A percentile compares a stretch with the other conserved stretches of the same genome.
phyloP scores from a whole-genome alignment of 73 alveolate genomes.

The Uronychia setigera region DNA sequence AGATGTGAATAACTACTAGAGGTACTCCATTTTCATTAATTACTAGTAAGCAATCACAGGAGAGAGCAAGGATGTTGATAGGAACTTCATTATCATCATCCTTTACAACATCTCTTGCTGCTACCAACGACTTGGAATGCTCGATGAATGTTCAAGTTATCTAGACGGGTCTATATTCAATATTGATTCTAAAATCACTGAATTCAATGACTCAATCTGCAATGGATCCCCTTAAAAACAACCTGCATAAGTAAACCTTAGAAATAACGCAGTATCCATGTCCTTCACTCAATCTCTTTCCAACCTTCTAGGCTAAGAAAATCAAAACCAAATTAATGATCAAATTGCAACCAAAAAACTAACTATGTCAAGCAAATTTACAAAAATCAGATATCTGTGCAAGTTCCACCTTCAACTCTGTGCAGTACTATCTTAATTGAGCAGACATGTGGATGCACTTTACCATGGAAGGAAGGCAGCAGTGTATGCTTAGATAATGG shows the following conservation, averaged over 20 bases:
- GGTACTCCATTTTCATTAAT: slow-evolving; percentile 1
- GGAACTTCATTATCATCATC: slow-evolving; percentile 57
- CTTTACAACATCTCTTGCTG: slow-evolving; percentile 69
- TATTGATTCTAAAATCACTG: slow-evolving; percentile 43
- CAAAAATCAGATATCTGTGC: slow-evolving; percentile 82
- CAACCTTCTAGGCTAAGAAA: slow-evolving; percentile 19
- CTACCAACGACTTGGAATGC: slow-evolving; percentile 61
- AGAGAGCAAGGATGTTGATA: slow-evolving; percentile 65
- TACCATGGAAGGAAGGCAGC: slow-evolving; percentile 88
- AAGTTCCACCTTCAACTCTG: slow-evolving; percentile 91
- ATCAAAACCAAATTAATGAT: slow-evolving; percentile 1
- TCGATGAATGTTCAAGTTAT: slow-evolving; percentile 64
- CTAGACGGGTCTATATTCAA: slow-evolving; percentile 61
- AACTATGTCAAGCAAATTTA: slow-evolving; percentile 49
- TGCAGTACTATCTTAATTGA: slow-evolving; percentile 87
- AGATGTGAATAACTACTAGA: slow-evolving; percentile 26
- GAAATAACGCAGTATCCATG: slow-evolving; percentile 18
- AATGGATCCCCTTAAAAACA: neutral
- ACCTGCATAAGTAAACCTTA: slow-evolving; percentile 15
- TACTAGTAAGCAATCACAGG: slow-evolving; percentile 29
- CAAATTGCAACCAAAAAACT: slow-evolving; percentile 26
- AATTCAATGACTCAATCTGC: slow-evolving; percentile 18
- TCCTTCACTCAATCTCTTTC: slow-evolving; percentile 6
- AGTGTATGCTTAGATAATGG: slow-evolving; percentile 69
- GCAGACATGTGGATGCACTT: slow-evolving; percentile 83